Evolutionary conservation across 2,329 filamentous ascomycete genomes (phyloP), one percentile per base, ranked within the genome.

Genomic region (Aspergillus novoparasiticus): DNA sequence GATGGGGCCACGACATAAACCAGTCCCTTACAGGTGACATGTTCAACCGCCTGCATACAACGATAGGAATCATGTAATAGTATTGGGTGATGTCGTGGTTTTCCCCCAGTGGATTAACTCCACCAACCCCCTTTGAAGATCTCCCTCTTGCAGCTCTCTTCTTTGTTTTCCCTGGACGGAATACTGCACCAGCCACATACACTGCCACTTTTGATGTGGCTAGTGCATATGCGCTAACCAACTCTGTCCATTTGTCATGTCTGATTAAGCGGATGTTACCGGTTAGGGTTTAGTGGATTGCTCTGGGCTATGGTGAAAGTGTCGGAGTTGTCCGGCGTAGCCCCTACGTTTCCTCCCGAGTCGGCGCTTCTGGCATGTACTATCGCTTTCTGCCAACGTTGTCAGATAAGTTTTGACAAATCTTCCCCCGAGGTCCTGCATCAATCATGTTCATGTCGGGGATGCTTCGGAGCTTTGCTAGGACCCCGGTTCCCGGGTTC

Each of bases 21-120:
- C 16, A 30, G 34, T 48, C 64, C 64, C 64, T 66, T 66, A 61
- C 63, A 63, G 64, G 26, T 66, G 64, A 66, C 62, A 65, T 58
- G 62, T 66, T 58, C 57, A 54, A 64, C 48, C 21, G 21, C 41
- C 30, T 55, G 50, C 50, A 61, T 53, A 55, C 48, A 19, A n/a
- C 28, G n/a, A 34, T 51, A 34, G 39, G 9, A 28, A 34, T 23
- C 43, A 41, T 57, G 53, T 46, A 57, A 43, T 55, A 58, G 60
- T 50, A 51, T 19, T 57, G 57, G 41, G 43, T 58, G 57, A 58
- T 34, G 57, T 23, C 10, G 39, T 26, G 14, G 10, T 8, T 36
- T 23, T 45, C 6, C 55, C 19, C 14, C 55, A 58, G 39, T 43
- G 36, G 21, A 41, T 32, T 32, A 58, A 39, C 36, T 41, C 39